Conservation (phyloP, 2,329 filamentous ascomycete genomes). For the Emergomyces pasteurianus region DNA sequence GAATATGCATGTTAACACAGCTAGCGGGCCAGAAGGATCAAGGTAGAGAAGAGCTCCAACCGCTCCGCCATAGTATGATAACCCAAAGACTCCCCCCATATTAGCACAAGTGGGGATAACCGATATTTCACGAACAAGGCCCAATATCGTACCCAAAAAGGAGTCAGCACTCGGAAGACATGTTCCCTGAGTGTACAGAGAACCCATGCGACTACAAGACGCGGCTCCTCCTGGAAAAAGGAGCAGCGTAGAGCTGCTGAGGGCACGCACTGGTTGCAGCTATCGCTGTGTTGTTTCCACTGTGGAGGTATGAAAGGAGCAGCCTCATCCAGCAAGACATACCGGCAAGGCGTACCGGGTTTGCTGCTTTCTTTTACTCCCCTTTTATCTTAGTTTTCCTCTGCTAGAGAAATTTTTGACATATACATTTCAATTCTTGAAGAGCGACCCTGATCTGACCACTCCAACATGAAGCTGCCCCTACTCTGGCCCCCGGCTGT, state of each 20-base stretch:
- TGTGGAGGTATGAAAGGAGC: background rate
- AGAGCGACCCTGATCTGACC: background rate
- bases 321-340: rapidly evolving
- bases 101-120: no score
- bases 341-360: background rate
- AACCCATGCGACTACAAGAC: background rate
- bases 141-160: no score
- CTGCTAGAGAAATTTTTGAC: background rate
- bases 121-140: no score
- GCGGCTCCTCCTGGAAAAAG: background rate
- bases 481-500: conserved; percentile 7
- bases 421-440: background rate
- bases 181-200: background rate
- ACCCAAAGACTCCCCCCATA: no score
- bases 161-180: background rate
- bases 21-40: no score
- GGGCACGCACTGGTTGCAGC: background rate
- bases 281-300: background rate
- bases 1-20: no score
- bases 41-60: no score
- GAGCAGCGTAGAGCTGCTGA: background rate
- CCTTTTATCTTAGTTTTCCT: background rate
- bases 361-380: background rate
- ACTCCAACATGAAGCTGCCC: conserved; percentile 8
- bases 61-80: no score